phyloP scores from a whole-genome alignment of 495 filamentous ascomycete species.

The Aspergillus wentii region DNA sequence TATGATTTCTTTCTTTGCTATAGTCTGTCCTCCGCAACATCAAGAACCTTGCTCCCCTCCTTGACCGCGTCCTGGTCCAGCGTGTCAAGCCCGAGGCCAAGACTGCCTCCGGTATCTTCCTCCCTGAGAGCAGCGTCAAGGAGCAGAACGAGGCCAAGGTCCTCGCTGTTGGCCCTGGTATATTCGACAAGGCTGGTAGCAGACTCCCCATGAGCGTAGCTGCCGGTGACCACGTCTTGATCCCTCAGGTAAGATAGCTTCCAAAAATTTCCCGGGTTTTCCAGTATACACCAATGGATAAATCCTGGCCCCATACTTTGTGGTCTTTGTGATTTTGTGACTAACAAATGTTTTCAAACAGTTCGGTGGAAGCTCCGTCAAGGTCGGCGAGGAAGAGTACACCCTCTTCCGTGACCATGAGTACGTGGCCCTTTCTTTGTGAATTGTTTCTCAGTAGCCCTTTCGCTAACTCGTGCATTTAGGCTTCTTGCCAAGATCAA shows the following conservation, averaged over 20 bases:
- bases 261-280: conserved; percentile 3
- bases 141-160: conserved; percentile 97
- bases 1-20: conserved; percentile 3
- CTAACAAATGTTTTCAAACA: too few species aligned
- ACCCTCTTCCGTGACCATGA: conserved; percentile 94
- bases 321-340: too few species aligned
- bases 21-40: conserved; percentile 80
- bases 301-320: conserved; percentile 26
- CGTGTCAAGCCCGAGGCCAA: conserved; percentile 95
- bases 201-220: conserved; percentile 73
- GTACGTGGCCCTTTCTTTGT: conserved; percentile 53
- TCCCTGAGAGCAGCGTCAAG: conserved; percentile 95
- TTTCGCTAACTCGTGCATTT: background rate
- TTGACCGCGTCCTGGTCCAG: conserved; percentile 98
- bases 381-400: conserved; percentile 96
- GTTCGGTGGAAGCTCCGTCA: conserved; percentile 94
- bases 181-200: conserved; percentile 80
- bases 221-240: conserved; percentile 88
- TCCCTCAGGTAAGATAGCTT: conserved; percentile 74
- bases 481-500: conserved; percentile 88
- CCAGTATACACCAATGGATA: too few species aligned
- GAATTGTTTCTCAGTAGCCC: conserved; percentile 25
- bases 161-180: conserved; percentile 89
- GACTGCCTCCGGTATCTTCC: conserved; percentile 93
- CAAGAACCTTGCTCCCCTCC: conserved; percentile 90